Evolutionary conservation across 2,329 filamentous ascomycete genomes (phyloP), one percentile per base, ranked within the genome.

Genomic region (Penicillium hesseltinei): DNA sequence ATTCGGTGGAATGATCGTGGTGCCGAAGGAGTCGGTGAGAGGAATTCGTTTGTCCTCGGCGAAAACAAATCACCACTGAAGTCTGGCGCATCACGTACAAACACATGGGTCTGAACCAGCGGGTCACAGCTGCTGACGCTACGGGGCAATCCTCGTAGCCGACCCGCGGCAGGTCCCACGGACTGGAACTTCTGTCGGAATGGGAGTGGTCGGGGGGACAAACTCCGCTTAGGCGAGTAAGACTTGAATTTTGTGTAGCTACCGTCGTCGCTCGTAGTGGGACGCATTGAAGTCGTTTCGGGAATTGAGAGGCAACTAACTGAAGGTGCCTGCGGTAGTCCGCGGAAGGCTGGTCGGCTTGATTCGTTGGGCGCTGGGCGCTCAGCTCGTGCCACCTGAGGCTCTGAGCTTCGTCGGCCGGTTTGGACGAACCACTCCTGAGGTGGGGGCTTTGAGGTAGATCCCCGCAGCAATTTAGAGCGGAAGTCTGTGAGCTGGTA

Each of bases 401-500:
- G 69, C 36, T 70, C 70, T 3, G 70, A 71, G 57, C 66, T 68
- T 63, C 63, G 64, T 51, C 68, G 62, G 21, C 66, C 59, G 8
- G 62, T 64, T 47, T 63, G 56, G 11, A 69, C 64, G 58, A 74
- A 75, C 72, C 72, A 75, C 51, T 75, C 73, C 13, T 67, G 64
- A 8, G 71, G 70, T 7, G 71, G 64, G 21, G 70, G 65, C 36
- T 69, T 69, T 9, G 71, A 71, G 2, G 66, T 60, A 11, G 66
- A 65, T 29, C 69, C 66, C 49, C 74, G 68, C 56, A 72, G 54
- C 36, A 79, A 61, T 42, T 74, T 74, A 15, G 73, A 69, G 53
- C 84, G 79, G 67, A 87, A 88, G 69, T 88, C 85, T 31, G 85
- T 85, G 47, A 88, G 76, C 67, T 88, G 85, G 78, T 88, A 88